A percentile compares a stretch with the other conserved stretches of the same genome.
These are phyloP conservation scores for Blastocystis sp. DNA, from an alignment of 352 stramenopile species.

Conservation along the genomic window DNA sequence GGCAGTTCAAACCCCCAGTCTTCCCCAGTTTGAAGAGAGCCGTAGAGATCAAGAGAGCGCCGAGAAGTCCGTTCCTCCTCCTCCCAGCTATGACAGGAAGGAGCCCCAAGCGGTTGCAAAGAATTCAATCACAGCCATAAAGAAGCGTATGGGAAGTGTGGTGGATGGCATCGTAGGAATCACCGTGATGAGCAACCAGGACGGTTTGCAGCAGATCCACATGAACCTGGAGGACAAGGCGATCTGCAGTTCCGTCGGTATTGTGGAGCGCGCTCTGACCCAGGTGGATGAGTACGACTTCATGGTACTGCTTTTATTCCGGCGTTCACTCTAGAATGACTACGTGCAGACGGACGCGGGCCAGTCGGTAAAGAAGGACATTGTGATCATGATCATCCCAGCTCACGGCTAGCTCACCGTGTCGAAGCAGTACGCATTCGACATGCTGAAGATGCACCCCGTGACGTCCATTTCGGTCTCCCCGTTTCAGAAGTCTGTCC, in stretches of 20 bases:
- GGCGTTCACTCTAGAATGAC: slow-evolving; percentile 10
- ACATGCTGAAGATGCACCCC: background rate
- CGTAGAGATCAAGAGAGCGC: too few relatives aligned
- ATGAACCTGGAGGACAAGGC: slow-evolving; percentile 3
- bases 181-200: slow-evolving; percentile 2
- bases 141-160: slow-evolving; percentile 6
- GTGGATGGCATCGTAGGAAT: slow-evolving; percentile 19
- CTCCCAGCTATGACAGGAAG: too few relatives aligned
- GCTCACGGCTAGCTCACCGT: slow-evolving; percentile 3
- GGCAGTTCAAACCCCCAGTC: slow-evolving; percentile 7
- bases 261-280: slow-evolving; percentile 30
- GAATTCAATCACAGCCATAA: slow-evolving; percentile 64
- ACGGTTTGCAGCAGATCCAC: slow-evolving; percentile 22
- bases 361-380: background rate
- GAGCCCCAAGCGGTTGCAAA: slow-evolving; percentile 8
- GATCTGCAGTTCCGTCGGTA: slow-evolving; percentile 45
- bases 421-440: slow-evolving; percentile 6
- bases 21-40: background rate
- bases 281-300: slow-evolving; percentile 59
- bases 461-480: slow-evolving; percentile 46
- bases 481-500: slow-evolving; percentile 36
- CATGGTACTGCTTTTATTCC: background rate
- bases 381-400: background rate
- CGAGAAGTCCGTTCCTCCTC: too few relatives aligned
- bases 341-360: slow-evolving; percentile 1